Evolutionary conservation across 2,329 filamentous ascomycete genomes (phyloP), one percentile per base, ranked within the genome.

Genomic region (Paraconiothyrium brasiliense): DNA sequence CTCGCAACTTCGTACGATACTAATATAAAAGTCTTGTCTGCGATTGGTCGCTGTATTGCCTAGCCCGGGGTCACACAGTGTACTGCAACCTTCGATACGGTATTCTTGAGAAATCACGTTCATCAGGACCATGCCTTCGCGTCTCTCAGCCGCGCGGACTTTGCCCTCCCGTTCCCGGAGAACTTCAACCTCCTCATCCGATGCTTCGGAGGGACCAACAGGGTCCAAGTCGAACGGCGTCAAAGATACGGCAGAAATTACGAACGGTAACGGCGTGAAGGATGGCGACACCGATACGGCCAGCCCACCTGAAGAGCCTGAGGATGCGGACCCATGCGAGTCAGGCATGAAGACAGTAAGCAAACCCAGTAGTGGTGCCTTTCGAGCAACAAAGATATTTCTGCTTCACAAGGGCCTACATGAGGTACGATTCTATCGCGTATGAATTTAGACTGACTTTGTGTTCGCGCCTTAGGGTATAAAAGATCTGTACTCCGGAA

Each of bases 401-500:
- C 1, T 20, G 20, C 20, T 20, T 20, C 20, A 20, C 20, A 20
- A 20, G 20, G 20, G 20, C 20, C 20, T 20, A 20, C 20, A 20
- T 1, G 20, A 20, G 20, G 20, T 30, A 30, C 6, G 4, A 30
- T 4, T 30, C 27, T 4, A 30, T 30, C 27, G 27, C 6, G 27
- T 30, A 30, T 30, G 27, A 30, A 6, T 30, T 30, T 30, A 30
- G 6, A 30, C 27, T 30, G 6, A 30, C 27, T 30, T 4, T 30
- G 4, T 30, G 6, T 30, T 6, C 27, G 27, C 27, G 27, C 27
- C 27, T 30, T 30, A 30, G 27, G 80, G 79, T 9, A 70, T 80
- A 24, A 84, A 84, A 70, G 76, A 84, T 30, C 75, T 86, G 5
- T 86, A 85, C 62, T 77, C 80, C 30, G 81, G 82, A 47, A 83